Evolutionary conservation across 2,329 filamentous ascomycete genomes (phyloP), one percentile per base, ranked within the genome.

Genomic region (Furcasterigmium furcatum): DNA sequence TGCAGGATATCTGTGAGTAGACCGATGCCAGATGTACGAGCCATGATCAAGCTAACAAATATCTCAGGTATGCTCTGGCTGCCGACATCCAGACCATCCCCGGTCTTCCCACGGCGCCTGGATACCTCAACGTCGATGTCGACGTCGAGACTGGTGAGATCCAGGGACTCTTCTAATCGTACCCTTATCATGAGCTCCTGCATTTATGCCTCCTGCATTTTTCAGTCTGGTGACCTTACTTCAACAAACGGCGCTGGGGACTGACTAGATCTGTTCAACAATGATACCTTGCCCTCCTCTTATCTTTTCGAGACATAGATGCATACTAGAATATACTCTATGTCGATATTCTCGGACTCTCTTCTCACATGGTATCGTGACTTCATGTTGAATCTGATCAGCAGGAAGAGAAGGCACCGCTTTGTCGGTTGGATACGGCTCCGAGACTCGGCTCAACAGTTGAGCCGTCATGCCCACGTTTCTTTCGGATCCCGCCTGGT

Each of bases 51-150:
- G 10, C 16, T 76, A 62, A 76, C 52, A 42, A 8, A 7, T 7
- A 27, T 45, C 39, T 38, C 54, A 87, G 87, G 44, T 96, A 96
- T 58, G 94, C 94, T 7, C 79, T 97, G 50, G 94, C 94, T 44
- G 94, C 94, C 13, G 94, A 99, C 62, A 97, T 99, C 55, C 94
- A 97, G 75, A 99, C 94, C 2, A 99, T 99, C 53, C 94, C 94
- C 13, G 94, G 94, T 50, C 74, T 99, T 53, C 92, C 92, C 9
- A 97, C 94, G 9, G 92, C 92, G 18, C 94, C 92, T 9, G 94
- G 94, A 10, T 97, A 97, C 63, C 74, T 97, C 51, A 96, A 96
- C 59, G 91, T 96, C 38, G 92, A 96, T 55, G 85, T 87, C 30
- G 85, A 92, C 58, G 70, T 76, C 6, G 86, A 91, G 72, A 91